Conservation (phyloP, 192 early-diverging fungal genomes). For the Coemansia sp. region DNA sequence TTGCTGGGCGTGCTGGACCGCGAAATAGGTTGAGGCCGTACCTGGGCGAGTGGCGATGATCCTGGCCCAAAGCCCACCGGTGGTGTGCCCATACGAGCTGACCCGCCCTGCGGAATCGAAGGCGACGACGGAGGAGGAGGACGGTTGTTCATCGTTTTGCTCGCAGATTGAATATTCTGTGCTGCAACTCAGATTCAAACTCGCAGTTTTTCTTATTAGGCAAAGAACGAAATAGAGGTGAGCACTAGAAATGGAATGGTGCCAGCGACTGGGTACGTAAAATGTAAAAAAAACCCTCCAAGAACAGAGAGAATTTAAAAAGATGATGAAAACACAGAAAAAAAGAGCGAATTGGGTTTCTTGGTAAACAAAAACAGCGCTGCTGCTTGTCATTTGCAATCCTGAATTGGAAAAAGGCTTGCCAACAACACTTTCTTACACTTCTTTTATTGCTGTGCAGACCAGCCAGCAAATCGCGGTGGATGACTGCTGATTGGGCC, state of each 20-base stretch:
- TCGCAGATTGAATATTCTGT: background rate
- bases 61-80: slow-evolving; percentile 50
- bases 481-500: slow-evolving; percentile 26
- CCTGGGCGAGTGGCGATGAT: slow-evolving; percentile 49
- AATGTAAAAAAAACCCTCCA: no score
- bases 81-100: slow-evolving; percentile 30
- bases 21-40: slow-evolving; percentile 43
- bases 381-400: background rate
- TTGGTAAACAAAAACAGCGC: background rate
- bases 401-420: background rate
- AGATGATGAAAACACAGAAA: background rate
- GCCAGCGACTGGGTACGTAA: background rate
- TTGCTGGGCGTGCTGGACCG: slow-evolving; percentile 38
- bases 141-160: slow-evolving; percentile 24
- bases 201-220: no score
- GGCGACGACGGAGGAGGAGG: slow-evolving; percentile 31
- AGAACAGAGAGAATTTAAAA: background rate
- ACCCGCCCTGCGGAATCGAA: slow-evolving; percentile 16
- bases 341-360: background rate
- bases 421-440: no score
- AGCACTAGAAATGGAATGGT: background rate
- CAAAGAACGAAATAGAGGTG: background rate
- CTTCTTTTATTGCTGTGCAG: background rate
- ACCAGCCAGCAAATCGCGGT: background rate
- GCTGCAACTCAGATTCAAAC: background rate